Base-by-base conservation (phyloP, 352 stramenopile species). In the Globisporangium splendens region DNA sequence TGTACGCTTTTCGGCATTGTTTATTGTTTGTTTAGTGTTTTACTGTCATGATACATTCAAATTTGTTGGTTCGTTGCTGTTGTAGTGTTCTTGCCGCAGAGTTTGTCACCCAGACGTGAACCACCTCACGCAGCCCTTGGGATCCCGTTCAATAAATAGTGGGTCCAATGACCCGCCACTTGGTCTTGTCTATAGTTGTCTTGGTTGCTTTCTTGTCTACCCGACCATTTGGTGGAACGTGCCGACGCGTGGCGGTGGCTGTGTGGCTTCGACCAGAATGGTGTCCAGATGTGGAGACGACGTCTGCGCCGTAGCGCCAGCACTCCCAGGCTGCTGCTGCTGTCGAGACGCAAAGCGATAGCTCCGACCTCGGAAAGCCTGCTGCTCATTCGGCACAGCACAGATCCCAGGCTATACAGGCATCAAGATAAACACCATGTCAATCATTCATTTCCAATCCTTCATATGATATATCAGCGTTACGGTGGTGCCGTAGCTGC, bases 351-450 rank as follows among this genome's bases (percentile, higher is more conserved):
- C 46, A 33, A 47, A 53, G 42, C 42, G 49, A 15, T 67, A 63
- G 8, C 20, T 28, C 12, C 68, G 57, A 10, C 21, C 39, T 39
- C 69, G 65, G 21, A 85, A 64, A 7, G 60, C 72, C 50, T 83
- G 73, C 47, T 91, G 82, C 35, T 91, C 82, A n/a, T 83, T 86
- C 14, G 78, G 60, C 17, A 93, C 81, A 1, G 83, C 79, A 52
- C 81, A 93, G 50, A 93, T 79, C 7, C 83, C 83, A 24, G 83
- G 83, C 83, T 93, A 28, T 4, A 62, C 15, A 44, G 12, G 22
- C 2, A 28, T 50, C 55, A 56, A 57, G 28, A 31, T 12, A 20
- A 22, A 47, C 4, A 46, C 12, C 8, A 21, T 14, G 7, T 35
- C 12, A 57, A 7, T 22, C 13, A 6, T 44, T n/a, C 39, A 44